phyloP scores from a whole-genome alignment of 495 filamentous ascomycete genomes.

The Penicillium longicatenatum region DNA sequence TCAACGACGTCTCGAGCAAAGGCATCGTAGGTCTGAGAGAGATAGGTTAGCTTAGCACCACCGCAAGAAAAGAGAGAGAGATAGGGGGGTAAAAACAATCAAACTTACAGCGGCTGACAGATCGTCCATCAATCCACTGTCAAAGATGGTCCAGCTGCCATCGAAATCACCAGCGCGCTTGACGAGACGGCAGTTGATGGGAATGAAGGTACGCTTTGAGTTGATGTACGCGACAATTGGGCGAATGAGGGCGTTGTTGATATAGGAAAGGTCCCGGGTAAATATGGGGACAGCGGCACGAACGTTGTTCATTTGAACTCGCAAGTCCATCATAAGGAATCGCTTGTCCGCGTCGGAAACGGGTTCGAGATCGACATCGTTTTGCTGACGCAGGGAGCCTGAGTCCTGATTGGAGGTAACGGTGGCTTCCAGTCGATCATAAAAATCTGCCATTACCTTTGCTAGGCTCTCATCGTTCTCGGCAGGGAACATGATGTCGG shows the following conservation, averaged over 20 bases:
- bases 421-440: constrained; percentile 89
- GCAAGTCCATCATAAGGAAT: constrained; percentile 85
- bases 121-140: constrained; percentile 94
- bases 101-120: constrained; percentile 75
- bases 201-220: constrained; percentile 87
- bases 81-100: background rate
- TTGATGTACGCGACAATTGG: constrained; percentile 99
- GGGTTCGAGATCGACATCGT: constrained; percentile 17
- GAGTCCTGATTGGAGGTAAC: constrained; percentile 70
- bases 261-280: constrained; percentile 85
- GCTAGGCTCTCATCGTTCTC: constrained; percentile 84
- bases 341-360: constrained; percentile 54
- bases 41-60: constrained; percentile 16
- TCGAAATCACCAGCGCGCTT: constrained; percentile 88
- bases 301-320: constrained; percentile 88
- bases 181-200: constrained; percentile 89
- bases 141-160: constrained; percentile 92
- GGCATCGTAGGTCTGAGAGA: constrained; percentile 73
- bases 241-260: constrained; percentile 91
- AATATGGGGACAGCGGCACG: constrained; percentile 90
- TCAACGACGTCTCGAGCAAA: constrained; percentile 89
- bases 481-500: constrained; percentile 88
- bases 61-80: background rate
- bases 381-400: constrained; percentile 19
- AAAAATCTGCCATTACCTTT: constrained; percentile 91